Percentiles rank a stretch among this genome's conserved stretches.
Conservation (phyloP, 768 basidiomycete species). For the Boletus eberwhitei region DNA sequence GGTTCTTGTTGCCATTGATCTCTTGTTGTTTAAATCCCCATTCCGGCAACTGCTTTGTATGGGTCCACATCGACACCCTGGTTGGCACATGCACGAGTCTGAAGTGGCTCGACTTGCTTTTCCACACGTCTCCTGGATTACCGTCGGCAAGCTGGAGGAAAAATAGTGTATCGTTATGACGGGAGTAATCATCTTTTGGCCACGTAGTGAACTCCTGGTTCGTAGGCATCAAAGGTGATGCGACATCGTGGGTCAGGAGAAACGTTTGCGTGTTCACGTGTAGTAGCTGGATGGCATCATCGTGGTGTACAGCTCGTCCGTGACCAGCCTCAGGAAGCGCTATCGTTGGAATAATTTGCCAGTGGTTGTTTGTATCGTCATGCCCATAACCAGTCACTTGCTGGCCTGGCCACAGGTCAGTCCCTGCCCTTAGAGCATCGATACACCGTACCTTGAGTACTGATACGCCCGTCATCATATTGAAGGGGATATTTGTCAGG, state of each 20-base stretch:
- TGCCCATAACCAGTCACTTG: slow-evolving; percentile 96
- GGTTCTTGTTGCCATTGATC: slow-evolving; percentile 95
- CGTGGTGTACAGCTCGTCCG: slow-evolving; percentile 86
- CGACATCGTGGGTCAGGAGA: slow-evolving; percentile 95
- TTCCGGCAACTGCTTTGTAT: slow-evolving; percentile 78
- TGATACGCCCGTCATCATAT: slow-evolving; percentile 94
- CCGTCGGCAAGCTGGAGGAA: slow-evolving; percentile 68
- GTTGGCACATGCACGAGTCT: slow-evolving; percentile 86
- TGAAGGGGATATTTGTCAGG: slow-evolving; percentile 85
- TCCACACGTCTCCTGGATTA: slow-evolving; percentile 79
- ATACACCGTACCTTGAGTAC: slow-evolving; percentile 67
- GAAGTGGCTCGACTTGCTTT: slow-evolving; percentile 93
- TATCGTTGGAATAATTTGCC: slow-evolving; percentile 94
- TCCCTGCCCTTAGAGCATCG: not conserved
- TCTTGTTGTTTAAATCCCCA: slow-evolving; percentile 99
- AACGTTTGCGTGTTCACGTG: slow-evolving; percentile 82
- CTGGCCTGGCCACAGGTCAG: slow-evolving; percentile 54
- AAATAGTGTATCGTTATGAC: slow-evolving; percentile 90
- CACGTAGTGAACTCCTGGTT: slow-evolving; percentile 98
- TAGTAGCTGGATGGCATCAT: slow-evolving; percentile 84
- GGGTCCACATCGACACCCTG: slow-evolving; percentile 93
- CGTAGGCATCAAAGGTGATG: slow-evolving; percentile 93
- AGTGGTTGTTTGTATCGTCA: slow-evolving; percentile 91
- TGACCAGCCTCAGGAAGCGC: slow-evolving; percentile 92
- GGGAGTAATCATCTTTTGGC: slow-evolving; percentile 69